phyloP scores from a whole-genome alignment of 1,284 basidiomycete species.

The Laetiporus sulphureus region DNA sequence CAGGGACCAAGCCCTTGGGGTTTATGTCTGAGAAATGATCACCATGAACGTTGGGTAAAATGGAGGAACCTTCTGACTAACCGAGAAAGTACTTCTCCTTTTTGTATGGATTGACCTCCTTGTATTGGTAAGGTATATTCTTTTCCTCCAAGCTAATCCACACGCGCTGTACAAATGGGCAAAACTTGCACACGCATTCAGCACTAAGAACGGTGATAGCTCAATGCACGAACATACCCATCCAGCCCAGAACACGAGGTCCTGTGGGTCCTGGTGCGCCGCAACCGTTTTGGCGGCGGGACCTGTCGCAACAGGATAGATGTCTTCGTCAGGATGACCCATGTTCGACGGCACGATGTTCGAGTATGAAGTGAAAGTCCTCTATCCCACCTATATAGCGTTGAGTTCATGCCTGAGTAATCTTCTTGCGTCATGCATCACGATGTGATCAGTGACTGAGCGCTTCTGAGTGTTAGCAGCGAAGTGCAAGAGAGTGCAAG shows the following conservation, averaged over 20 bases:
- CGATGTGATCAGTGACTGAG: too few species aligned
- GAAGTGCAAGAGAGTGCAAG: too few species aligned
- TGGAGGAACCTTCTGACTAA: constrained; percentile 12
- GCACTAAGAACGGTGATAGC: neutral
- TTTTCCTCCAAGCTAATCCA: constrained; percentile 68
- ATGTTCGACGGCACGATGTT: too few species aligned
- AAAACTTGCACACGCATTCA: constrained; percentile 38
- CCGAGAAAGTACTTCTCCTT: constrained; percentile 59
- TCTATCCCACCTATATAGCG: too few species aligned
- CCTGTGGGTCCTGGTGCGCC: constrained; percentile 41
- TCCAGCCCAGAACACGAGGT: constrained; percentile 54
- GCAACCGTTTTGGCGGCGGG: constrained; percentile 45
- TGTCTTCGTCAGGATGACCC: constrained; percentile 39
- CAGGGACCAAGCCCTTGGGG: constrained; percentile 65
- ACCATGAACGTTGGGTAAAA: neutral
- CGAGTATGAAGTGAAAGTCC: too few species aligned
- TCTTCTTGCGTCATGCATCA: constrained; percentile 1
- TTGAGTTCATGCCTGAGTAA: neutral
- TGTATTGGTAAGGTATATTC: constrained; percentile 57
- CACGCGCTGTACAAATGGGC: constrained; percentile 60
- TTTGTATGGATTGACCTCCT: constrained; percentile 66
- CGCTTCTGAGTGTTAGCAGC: too few species aligned
- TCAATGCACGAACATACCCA: constrained; percentile 35
- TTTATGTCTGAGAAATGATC: constrained; percentile 40
- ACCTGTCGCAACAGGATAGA: constrained; percentile 53